phyloP scores from a whole-genome alignment of 768 basidiomycete species.

The Coprinopsis strossmayeri region DNA sequence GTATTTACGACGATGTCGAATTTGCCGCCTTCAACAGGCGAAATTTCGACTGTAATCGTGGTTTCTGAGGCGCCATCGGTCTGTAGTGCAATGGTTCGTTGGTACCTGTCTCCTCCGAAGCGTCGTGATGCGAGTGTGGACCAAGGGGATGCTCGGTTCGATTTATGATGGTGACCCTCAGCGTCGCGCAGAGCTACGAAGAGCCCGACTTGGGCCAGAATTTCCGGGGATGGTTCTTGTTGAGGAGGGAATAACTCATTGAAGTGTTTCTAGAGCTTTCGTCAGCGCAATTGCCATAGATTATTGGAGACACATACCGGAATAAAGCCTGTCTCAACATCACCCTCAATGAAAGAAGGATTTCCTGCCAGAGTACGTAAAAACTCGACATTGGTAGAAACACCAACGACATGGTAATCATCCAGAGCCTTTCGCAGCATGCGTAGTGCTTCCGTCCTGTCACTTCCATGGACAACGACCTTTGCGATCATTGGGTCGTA shows the following conservation, averaged over 20 bases:
- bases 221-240: constrained; percentile 47
- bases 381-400: constrained; percentile 90
- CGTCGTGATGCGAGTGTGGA: constrained; percentile 61
- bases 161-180: constrained; percentile 15
- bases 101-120: constrained; percentile 69
- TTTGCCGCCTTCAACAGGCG: constrained; percentile 23
- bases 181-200: constrained; percentile 67
- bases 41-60: constrained; percentile 35
- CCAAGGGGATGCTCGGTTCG: constrained; percentile 52
- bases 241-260: constrained; percentile 73
- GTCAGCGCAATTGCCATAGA: not conserved
- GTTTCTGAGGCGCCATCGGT: constrained; percentile 40
- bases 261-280: constrained; percentile 64
- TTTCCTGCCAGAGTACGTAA: constrained; percentile 73
- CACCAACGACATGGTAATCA: constrained; percentile 87
- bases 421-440: constrained; percentile 75
- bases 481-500: constrained; percentile 94
- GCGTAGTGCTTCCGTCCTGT: constrained; percentile 78
- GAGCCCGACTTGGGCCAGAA: constrained; percentile 76
- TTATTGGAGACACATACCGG: constrained; percentile 34
- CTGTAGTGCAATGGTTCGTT: constrained; percentile 57
- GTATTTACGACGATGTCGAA: constrained; percentile 43
- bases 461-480: constrained; percentile 81
- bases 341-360: constrained; percentile 63
- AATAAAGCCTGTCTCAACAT: constrained; percentile 93